Conservation (phyloP, 805 yeast species). For the Yamadazyma sp. region DNA sequence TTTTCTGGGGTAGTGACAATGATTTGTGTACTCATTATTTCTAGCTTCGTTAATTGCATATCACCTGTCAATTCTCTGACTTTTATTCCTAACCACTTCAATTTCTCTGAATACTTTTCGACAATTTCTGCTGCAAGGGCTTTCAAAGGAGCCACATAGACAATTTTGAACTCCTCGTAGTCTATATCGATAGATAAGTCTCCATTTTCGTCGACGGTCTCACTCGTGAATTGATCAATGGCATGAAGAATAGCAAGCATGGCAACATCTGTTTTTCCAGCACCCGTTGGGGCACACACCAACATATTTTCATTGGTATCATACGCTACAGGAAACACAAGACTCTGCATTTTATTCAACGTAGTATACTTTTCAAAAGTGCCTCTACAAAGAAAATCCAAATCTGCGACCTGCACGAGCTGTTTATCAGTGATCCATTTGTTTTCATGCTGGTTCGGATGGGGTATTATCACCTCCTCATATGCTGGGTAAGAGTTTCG, state of each 20-base stretch:
- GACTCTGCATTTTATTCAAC: slow-evolving; percentile 83
- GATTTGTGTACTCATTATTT: slow-evolving; percentile 75
- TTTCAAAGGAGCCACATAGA: slow-evolving; percentile 89
- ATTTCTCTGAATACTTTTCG: slow-evolving; percentile 75
- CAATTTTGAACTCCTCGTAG: slow-evolving; percentile 82
- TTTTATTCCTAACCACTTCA: slow-evolving; percentile 80
- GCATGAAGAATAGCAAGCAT: slow-evolving; percentile 76
- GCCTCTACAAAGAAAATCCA: slow-evolving; percentile 79
- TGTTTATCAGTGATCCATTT: slow-evolving; percentile 43
- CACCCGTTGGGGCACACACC: slow-evolving; percentile 97
- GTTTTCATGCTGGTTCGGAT: slow-evolving; percentile 51
- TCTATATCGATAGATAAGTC: slow-evolving; percentile 61
- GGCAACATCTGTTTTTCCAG: slow-evolving; percentile 96
- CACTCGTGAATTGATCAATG: slow-evolving; percentile 66
- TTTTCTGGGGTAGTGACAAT: slow-evolving; percentile 95
- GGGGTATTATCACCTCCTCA: slow-evolving; percentile 86
- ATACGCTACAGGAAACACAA: slow-evolving; percentile 90
- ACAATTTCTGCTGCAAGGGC: slow-evolving; percentile 98
- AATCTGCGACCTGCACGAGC: slow-evolving; percentile 55
- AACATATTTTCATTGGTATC: slow-evolving; percentile 92
- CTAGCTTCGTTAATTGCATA: slow-evolving; percentile 70
- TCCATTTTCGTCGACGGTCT: slow-evolving; percentile 44
- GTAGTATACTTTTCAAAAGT: slow-evolving; percentile 79
- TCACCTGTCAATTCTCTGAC: slow-evolving; percentile 95
- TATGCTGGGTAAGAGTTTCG: slow-evolving; percentile 57